Evolutionary conservation across 352 stramenopile genomes (phyloP), one percentile per base, ranked within the genome.

Genomic region (Phytopythium sindhum): DNA sequence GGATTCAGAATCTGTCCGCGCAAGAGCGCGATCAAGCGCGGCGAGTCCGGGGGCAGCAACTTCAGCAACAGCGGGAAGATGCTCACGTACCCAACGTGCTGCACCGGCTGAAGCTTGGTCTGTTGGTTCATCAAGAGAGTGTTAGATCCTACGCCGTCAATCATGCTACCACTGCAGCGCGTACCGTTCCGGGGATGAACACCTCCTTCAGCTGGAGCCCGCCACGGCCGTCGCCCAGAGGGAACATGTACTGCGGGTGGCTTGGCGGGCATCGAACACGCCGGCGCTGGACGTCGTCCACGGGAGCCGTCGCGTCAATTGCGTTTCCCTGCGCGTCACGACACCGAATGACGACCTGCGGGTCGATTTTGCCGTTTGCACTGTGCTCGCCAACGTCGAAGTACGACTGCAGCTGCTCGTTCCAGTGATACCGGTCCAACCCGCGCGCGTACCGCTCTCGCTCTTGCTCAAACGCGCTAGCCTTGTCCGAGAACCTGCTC

Each of bases 11-110:
- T 61, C 44, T 87, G 78, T 4, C 24, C 23, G 23, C 78, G 60
- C 11, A 95, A 60, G 48, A 96, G 31, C 1, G 77, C 74, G 1
- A 71, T 62, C 3, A 97, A 60, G 63, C 89, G 84, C 1, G 82
- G 81, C 47, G 87, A 88, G 53, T 94, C 77, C 0, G 80, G 48
- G 0, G 84, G 75, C 26, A 97, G 42, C 4, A 95, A 55, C 65
- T 91, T 87, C 8, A 96, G 64, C 19, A 95, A 73, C 28, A 96
- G 61, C 10, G 92, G 92, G 59, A 98, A 95, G 12, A 97, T 68
- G 37, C 78, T 91, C 31, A 97, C 84, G 63, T 98, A 97, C 44
- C 92, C 91, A 35, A 96, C 65, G 61, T 96, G 90, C 53, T 80
- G 69, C 5, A 96, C 83, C 24, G 92, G 83, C 67, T 94, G 86